Conservation (phyloP, 148 eudicot species). For the Vaccinium corymbosum region DNA sequence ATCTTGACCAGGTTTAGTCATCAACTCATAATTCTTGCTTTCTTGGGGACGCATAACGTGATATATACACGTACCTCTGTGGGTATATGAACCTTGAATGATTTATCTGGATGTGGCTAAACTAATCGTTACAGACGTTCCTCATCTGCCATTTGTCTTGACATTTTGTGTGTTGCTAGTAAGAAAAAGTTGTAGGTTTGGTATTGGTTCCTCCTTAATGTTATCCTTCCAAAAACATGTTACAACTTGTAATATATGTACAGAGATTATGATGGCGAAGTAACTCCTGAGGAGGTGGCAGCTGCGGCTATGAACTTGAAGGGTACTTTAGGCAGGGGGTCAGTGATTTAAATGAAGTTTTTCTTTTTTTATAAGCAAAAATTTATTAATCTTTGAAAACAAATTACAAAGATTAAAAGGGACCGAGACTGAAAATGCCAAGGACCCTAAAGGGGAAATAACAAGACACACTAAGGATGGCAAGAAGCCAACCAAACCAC, state of each 20-base stretch:
- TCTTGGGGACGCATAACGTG: not conserved
- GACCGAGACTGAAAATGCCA: too few relatives aligned
- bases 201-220: not conserved
- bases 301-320: constrained; percentile 74
- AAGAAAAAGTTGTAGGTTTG: not conserved
- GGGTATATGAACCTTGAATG: not conserved
- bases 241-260: not conserved
- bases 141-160: not conserved
- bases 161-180: not conserved
- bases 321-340: constrained; percentile 76
- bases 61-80: not conserved
- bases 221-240: not conserved
- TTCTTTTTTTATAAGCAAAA: too few relatives aligned
- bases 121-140: not conserved
- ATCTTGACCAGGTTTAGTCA: not conserved
- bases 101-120: not conserved
- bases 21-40: not conserved
- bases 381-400: too few relatives aligned
- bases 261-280: constrained; percentile 88
- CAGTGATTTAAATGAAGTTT: not conserved
- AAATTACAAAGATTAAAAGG: too few relatives aligned
- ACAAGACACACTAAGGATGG: too few relatives aligned
- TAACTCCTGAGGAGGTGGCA: constrained; percentile 82
- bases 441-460: too few relatives aligned
- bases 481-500: too few relatives aligned